phyloP scores from a whole-genome alignment of 495 filamentous ascomycete genomes.

The Xylaria curta region DNA sequence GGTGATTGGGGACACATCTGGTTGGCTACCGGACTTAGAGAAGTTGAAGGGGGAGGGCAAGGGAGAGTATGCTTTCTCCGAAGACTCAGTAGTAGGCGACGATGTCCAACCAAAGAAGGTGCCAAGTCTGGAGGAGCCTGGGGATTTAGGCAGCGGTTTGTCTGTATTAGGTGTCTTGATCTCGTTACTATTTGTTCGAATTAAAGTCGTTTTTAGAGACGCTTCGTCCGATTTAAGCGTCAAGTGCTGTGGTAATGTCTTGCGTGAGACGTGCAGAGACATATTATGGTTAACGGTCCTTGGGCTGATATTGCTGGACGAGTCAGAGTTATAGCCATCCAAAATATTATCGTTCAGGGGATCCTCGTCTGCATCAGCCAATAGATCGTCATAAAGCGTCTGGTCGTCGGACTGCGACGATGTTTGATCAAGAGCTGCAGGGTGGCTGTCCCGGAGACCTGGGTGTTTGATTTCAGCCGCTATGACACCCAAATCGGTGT shows the following conservation, averaged over 20 bases:
- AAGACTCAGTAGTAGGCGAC: constrained; percentile 55
- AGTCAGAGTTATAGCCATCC: constrained; percentile 43
- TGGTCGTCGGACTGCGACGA: constrained; percentile 36
- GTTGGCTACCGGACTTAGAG: constrained; percentile 43
- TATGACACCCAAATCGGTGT: constrained; percentile 32
- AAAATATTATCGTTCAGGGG: constrained; percentile 43
- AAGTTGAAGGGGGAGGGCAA: constrained; percentile 53
- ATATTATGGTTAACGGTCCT: constrained; percentile 43
- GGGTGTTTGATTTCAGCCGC: constrained; percentile 44
- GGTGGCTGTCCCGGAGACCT: constrained; percentile 44
- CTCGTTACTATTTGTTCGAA: constrained; percentile 34
- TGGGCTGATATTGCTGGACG: constrained; percentile 37
- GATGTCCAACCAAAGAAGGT: constrained; percentile 61
- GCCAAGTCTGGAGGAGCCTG: constrained; percentile 57
- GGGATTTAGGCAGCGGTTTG: constrained; percentile 61
- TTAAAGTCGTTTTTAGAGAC: constrained; percentile 30
- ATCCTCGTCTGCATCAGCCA: constrained; percentile 46
- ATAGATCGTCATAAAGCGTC: constrained; percentile 43
- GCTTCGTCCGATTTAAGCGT: constrained; percentile 46
- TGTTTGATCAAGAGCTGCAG: constrained; percentile 47
- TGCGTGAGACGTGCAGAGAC: constrained; percentile 51
- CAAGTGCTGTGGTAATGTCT: constrained; percentile 57
- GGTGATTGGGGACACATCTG: constrained; percentile 49
- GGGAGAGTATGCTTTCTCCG: constrained; percentile 58
- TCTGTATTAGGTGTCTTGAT: constrained; percentile 49